Evolutionary conservation across 2,329 filamentous ascomycete species (phyloP).

Genomic region (Hymenoscyphus scutula): DNA sequence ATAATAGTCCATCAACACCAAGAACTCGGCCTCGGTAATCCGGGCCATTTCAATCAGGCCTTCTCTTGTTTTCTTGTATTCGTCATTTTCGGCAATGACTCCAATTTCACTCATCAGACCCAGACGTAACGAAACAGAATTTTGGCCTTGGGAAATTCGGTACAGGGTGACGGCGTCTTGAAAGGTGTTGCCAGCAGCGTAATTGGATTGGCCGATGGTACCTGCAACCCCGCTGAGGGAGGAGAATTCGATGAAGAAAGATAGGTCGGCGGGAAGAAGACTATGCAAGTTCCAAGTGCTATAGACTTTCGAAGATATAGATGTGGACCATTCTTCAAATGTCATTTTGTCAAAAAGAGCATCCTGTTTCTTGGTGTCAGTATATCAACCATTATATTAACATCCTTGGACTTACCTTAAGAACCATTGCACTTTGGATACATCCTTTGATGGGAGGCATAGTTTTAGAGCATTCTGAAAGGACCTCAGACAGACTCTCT

Average conservation of each 20-base stretch:
- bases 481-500: constrained; percentile 18
- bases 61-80: no score
- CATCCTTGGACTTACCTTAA: constrained; percentile 21
- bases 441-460: constrained; percentile 41
- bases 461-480: neutral
- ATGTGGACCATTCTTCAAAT: constrained; percentile 37
- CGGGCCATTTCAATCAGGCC: no score
- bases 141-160: no score
- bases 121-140: no score
- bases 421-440: constrained; percentile 48
- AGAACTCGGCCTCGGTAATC: no score
- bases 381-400: no score
- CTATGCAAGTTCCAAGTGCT: constrained; percentile 26
- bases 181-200: constrained; percentile 30
- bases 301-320: constrained; percentile 37
- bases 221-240: constrained; percentile 34
- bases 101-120: no score
- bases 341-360: constrained; percentile 35
- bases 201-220: constrained; percentile 15
- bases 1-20: no score
- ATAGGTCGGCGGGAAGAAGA: constrained; percentile 12
- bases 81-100: no score
- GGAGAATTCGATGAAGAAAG: constrained; percentile 32
- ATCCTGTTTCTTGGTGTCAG: constrained; percentile 9
- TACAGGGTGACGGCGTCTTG: no score